Base-by-base conservation (phyloP, 108 stramenopile genomes). In the Parmales sp. region DNA sequence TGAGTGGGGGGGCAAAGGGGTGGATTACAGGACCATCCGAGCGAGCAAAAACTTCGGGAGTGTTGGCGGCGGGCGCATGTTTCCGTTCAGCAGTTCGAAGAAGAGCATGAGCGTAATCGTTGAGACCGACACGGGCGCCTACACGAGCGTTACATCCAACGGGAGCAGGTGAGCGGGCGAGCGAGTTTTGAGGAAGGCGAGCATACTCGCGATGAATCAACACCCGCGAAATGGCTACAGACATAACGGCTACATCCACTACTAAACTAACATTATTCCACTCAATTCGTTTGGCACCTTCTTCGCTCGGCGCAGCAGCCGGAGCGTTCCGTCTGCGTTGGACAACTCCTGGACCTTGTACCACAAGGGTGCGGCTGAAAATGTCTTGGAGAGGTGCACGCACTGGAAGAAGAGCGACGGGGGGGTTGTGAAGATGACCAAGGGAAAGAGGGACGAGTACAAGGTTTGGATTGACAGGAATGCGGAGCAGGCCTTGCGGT, bases 311-410 rank as follows among this genome's bases (percentile, higher is more conserved):
- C 11, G 0, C 64, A 37, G n/a, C 64, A 16, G 34, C 60, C 60
- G 60, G 25, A 5, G 18, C 28, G 28, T n/a, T 26, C 6, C 25
- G 22, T 29, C 22, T 23, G n/a, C 16, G 13, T 19, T n/a, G n/a
- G n/a, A 9, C 49, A 23, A 6, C 26, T 28, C 54, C 54, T 84
- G 79, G 74, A 82, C 75, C 8, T 70, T 87, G 37, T 87, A 81
- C 45, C 86, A 87, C 76, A 87, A 87, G 66, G 86, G 86, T 64
- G 86, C 86, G 31, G 86, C 83, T 9, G 86, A 87, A 68, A 50
- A 75, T 18, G 75, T 84, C 31, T 46, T 87, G 43, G 68, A 83
- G 31, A 81, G 78, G 25, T 87, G 86, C 51, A 69, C 80, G 41
- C 51, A 29, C 41, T 87, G 76, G 63, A 66, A 81, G 72, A 82